These are phyloP conservation scores for Canna indica DNA, from an alignment of 176 grass and related monocot species.

Conservation along the genomic window DNA sequence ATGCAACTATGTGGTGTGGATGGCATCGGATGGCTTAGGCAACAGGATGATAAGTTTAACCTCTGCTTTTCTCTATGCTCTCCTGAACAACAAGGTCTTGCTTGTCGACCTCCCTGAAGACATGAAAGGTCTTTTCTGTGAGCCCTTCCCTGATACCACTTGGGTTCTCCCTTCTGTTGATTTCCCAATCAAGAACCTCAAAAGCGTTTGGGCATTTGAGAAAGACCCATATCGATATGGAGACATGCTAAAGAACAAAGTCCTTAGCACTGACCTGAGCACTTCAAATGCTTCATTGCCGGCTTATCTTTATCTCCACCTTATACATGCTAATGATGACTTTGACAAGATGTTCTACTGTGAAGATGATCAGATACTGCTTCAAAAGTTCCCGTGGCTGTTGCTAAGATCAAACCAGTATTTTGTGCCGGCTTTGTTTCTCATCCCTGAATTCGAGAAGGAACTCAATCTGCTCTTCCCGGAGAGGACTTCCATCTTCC, in stretches of 20 bases:
- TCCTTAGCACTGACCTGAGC: background rate
- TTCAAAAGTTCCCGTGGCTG: conserved; percentile 10
- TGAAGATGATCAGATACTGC: conserved; percentile 5
- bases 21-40: conserved; percentile 14
- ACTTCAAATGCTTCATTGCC: background rate
- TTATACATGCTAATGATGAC: background rate
- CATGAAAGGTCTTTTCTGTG: conserved; percentile 18
- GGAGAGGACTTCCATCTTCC: conserved; percentile 13
- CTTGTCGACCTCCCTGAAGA: conserved; percentile 1
- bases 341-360: conserved; percentile 15
- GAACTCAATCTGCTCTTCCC: conserved; percentile 11
- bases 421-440: conserved; percentile 11
- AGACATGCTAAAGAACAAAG: conserved; percentile 20
- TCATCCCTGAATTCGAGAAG: background rate
- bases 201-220: background rate
- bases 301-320: conserved; percentile 14
- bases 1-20: conserved; percentile 23
- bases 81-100: conserved; percentile 18
- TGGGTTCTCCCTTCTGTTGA: conserved; percentile 13
- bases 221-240: conserved; percentile 29
- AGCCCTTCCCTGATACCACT: conserved; percentile 10
- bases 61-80: conserved; percentile 17
- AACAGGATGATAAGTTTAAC: conserved; percentile 14
- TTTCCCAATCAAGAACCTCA: conserved; percentile 17
- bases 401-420: conserved; percentile 16